Conservation (phyloP, 768 basidiomycete species). For the Phanerochaete sordida region DNA sequence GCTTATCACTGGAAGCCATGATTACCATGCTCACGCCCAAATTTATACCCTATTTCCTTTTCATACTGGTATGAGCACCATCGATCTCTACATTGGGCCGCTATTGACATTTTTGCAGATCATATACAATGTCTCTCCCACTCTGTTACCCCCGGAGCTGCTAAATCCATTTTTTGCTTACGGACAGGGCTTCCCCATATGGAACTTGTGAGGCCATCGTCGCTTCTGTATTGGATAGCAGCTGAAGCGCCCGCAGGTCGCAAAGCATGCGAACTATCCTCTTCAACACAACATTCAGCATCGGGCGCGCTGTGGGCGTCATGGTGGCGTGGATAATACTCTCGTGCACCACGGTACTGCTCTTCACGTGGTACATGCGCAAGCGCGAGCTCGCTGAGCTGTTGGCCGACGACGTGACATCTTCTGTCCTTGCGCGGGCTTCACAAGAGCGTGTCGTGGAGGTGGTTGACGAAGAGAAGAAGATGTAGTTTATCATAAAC, state of each 20-base stretch:
- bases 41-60: constrained; percentile 31
- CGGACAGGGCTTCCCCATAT: constrained; percentile 32
- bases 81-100: too few relatives aligned
- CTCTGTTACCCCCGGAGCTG: constrained; percentile 28
- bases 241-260: constrained; percentile 11
- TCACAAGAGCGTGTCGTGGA: not conserved
- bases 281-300: constrained; percentile 30
- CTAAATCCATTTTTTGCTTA: constrained; percentile 26
- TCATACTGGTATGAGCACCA: constrained; percentile 27
- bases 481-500: not conserved
- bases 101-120: constrained; percentile 18
- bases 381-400: constrained; percentile 8
- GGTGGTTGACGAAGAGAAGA: not conserved
- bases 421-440: not conserved
- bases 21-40: constrained; percentile 30
- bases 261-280: constrained; percentile 31
- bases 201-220: constrained; percentile 1
- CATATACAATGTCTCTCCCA: constrained; percentile 28
- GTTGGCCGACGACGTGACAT: constrained; percentile 1
- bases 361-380: constrained; percentile 22
- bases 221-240: not conserved
- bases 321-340: constrained; percentile 30
- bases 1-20: constrained; percentile 32
- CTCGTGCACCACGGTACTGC: constrained; percentile 20
- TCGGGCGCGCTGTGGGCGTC: constrained; percentile 31